Conservation (phyloP, 2,329 filamentous ascomycete genomes). For the Curvularia lunata region DNA sequence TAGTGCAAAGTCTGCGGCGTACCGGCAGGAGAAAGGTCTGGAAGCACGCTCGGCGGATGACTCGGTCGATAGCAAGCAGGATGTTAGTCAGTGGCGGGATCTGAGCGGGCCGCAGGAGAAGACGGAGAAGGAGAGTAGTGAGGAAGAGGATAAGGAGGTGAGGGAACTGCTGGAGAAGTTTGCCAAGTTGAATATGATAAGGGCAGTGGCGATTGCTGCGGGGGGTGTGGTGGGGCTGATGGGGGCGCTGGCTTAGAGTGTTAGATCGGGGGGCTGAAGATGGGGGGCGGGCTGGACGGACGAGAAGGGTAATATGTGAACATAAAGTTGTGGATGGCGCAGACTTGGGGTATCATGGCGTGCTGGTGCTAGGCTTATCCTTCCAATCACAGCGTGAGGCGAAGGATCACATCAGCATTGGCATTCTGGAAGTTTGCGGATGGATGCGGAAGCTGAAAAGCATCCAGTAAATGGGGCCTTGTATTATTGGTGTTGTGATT, state of each 20-base stretch:
- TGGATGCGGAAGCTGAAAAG: neutral
- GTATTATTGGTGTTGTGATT: neutral
- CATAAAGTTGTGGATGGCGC: neutral
- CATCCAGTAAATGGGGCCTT: neutral
- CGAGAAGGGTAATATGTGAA: too few species aligned
- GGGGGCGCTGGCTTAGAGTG: slow-evolving; percentile 19
- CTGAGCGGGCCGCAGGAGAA: slow-evolving; percentile 31
- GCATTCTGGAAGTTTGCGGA: neutral
- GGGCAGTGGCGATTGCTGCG: slow-evolving; percentile 32
- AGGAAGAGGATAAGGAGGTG: slow-evolving; percentile 28
- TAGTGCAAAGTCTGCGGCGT: slow-evolving; percentile 16
- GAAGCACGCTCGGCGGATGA: slow-evolving; percentile 27
- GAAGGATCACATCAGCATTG: neutral
- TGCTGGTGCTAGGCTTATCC: neutral
- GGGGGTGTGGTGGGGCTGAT: slow-evolving; percentile 36
- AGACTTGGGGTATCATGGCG: neutral
- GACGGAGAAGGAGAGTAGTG: slow-evolving; percentile 20
- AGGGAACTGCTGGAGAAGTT: slow-evolving; percentile 30
- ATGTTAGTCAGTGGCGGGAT: slow-evolving; percentile 39
- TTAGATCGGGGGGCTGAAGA: neutral
- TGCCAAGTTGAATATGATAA: slow-evolving; percentile 28
- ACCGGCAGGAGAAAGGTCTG: slow-evolving; percentile 1
- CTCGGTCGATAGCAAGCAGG: slow-evolving; percentile 27
- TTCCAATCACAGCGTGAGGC: neutral
- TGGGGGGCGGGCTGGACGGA: too few species aligned